These are phyloP conservation scores for Daedalea quercina DNA, from an alignment of 768 basidiomycete species.

Conservation along the genomic window DNA sequence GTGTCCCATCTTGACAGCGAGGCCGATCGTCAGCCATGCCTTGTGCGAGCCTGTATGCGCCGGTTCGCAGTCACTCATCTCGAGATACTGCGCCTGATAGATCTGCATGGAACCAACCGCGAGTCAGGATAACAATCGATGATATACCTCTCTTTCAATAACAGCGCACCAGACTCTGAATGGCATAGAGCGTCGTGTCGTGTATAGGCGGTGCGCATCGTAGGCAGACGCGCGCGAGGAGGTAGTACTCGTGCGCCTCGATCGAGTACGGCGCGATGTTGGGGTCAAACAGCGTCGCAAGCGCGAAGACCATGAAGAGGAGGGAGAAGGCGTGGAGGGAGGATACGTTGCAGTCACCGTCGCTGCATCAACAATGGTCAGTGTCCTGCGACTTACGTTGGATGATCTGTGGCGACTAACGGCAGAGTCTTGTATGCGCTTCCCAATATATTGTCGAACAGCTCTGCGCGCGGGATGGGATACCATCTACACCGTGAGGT, in stretches of 20 bases:
- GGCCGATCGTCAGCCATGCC: constrained; percentile 53
- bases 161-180: constrained; percentile 47
- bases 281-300: constrained; percentile 58
- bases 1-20: constrained; percentile 50
- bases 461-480: constrained; percentile 44
- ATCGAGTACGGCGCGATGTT: constrained; percentile 38
- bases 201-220: constrained; percentile 38
- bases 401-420: constrained; percentile 21
- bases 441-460: constrained; percentile 50
- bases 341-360: constrained; percentile 27
- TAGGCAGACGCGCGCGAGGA: constrained; percentile 48
- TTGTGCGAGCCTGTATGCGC: constrained; percentile 35
- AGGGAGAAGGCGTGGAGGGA: constrained; percentile 53
- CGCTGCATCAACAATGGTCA: constrained; percentile 14
- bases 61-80: constrained; percentile 45
- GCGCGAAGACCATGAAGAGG: constrained; percentile 59
- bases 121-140: too few species aligned
- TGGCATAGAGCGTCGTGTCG: constrained; percentile 46
- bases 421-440: constrained; percentile 43
- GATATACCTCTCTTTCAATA: too few species aligned
- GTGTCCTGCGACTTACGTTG: not conserved
- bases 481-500: constrained; percentile 36
- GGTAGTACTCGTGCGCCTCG: constrained; percentile 56
- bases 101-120: constrained; percentile 27
- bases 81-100: constrained; percentile 42